phyloP scores from a whole-genome alignment of 441 rosid species.

The Erysimum cheiri region DNA sequence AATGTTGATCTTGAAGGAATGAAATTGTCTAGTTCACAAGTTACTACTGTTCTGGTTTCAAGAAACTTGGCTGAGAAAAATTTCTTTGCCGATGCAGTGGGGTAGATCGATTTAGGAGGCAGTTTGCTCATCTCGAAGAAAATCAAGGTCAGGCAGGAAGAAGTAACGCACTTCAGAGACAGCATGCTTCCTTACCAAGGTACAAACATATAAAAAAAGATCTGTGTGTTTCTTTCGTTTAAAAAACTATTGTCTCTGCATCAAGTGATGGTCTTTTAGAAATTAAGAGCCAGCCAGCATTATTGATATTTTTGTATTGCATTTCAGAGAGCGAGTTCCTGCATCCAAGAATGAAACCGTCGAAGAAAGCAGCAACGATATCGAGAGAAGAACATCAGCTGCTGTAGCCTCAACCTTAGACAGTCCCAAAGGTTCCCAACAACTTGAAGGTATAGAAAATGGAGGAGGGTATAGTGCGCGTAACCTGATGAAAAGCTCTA shows the following conservation, averaged over 20 bases:
- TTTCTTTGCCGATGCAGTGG: slow-evolving; percentile 56
- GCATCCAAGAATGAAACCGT: slow-evolving; percentile 54
- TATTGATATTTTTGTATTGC: slow-evolving; percentile 23
- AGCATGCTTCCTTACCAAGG: slow-evolving; percentile 97
- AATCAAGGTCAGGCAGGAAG: slow-evolving; percentile 66
- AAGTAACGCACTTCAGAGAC: slow-evolving; percentile 77
- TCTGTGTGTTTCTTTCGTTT: background rate
- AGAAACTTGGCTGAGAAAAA: background rate
- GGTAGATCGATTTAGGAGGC: slow-evolving; percentile 94
- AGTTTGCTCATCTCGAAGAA: slow-evolving; percentile 98
- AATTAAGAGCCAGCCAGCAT: background rate
- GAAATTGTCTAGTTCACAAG: background rate
- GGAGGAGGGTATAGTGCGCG: slow-evolving; percentile 59
- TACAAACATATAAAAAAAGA: slow-evolving; percentile 22
- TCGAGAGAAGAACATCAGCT: slow-evolving; percentile 55
- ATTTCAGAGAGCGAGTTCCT: slow-evolving; percentile 77
- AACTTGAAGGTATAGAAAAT: slow-evolving; percentile 54
- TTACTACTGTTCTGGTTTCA: slow-evolving; percentile 1
- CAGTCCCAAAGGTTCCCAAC: slow-evolving; percentile 52
- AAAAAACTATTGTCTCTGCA: background rate
- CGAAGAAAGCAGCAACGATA: slow-evolving; percentile 44
- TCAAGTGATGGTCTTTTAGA: background rate
- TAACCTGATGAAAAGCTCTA: slow-evolving; percentile 87
- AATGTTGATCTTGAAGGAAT: background rate
- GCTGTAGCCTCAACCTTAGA: slow-evolving; percentile 60